These are phyloP conservation scores for Mimosa pudica DNA, from an alignment of 306 rosid genomes.

Conservation along the genomic window DNA sequence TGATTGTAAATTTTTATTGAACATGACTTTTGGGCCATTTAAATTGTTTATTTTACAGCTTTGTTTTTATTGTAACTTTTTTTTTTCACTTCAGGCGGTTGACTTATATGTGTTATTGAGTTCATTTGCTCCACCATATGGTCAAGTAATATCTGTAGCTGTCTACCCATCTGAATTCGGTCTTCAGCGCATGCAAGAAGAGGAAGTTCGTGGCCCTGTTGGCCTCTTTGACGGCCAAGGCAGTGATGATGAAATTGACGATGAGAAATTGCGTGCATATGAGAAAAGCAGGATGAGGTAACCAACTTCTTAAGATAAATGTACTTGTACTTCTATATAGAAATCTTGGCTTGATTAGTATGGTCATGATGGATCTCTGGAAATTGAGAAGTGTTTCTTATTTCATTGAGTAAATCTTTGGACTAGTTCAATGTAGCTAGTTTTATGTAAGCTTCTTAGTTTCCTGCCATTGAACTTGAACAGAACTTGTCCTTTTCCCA, in stretches of 20 bases:
- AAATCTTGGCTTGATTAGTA: conserved; percentile 17
- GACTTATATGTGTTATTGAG: conserved; percentile 72
- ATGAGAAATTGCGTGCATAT: conserved; percentile 80
- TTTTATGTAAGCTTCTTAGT: conserved; percentile 7
- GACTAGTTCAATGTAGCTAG: conserved; percentile 13
- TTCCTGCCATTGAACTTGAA: not conserved
- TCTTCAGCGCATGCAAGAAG: conserved; percentile 81
- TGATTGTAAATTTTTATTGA: not conserved
- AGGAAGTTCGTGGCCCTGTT: conserved; percentile 83
- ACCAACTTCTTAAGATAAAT: not conserved
- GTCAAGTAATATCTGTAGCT: conserved; percentile 70
- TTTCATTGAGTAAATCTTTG: not conserved
- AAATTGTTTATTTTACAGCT: not conserved
- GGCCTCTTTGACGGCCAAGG: conserved; percentile 66
- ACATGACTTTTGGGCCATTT: not conserved
- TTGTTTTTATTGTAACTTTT: not conserved
- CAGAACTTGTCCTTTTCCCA: not conserved
- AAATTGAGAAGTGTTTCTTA: conserved; percentile 5
- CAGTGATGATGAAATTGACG: conserved; percentile 48
- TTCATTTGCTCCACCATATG: conserved; percentile 73
- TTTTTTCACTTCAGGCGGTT: conserved; percentile 54
- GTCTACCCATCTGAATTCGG: conserved; percentile 96
- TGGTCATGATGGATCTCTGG: not conserved
- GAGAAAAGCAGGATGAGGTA: conserved; percentile 85
- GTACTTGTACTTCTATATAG: conserved; percentile 5